A percentile compares a stretch with the other conserved stretches of the same genome.
Conservation (phyloP, 371 early-diverging fungal species). For the Mortierella sp. region DNA sequence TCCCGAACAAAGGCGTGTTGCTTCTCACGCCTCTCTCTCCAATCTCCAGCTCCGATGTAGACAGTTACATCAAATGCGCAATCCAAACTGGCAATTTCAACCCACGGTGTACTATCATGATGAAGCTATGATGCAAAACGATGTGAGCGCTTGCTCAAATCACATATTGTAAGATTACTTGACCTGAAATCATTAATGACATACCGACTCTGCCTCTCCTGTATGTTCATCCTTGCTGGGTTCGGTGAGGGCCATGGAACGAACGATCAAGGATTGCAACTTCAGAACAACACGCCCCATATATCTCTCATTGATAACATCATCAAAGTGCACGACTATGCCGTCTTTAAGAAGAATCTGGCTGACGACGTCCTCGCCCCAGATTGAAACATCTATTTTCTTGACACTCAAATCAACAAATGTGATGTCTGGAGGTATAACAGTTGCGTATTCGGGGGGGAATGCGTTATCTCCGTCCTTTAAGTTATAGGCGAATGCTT, state of each 20-base stretch:
- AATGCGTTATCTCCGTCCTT: conserved; percentile 82
- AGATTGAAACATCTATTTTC: conserved; percentile 73
- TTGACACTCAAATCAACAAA: conserved; percentile 71
- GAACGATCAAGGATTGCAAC: conserved; percentile 69
- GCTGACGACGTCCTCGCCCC: conserved; percentile 71
- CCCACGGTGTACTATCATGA: conserved; percentile 69
- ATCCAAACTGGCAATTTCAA: conserved; percentile 77
- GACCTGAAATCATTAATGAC: neutral
- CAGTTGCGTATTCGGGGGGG: conserved; percentile 62
- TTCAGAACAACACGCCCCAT: conserved; percentile 70
- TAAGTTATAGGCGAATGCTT: conserved; percentile 76
- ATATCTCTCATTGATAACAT: conserved; percentile 74
- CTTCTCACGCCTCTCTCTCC: conserved; percentile 63
- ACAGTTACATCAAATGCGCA: conserved; percentile 73
- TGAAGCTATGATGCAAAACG: conserved; percentile 8
- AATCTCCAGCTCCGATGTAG: conserved; percentile 70
- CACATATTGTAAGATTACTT: neutral
- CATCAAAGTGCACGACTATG: conserved; percentile 72
- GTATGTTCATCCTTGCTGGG: conserved; percentile 21
- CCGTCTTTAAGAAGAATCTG: conserved; percentile 70
- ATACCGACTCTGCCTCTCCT: conserved; percentile 32
- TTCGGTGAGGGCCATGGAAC: conserved; percentile 64
- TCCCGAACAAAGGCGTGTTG: conserved; percentile 75
- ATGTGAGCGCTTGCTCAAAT: neutral
- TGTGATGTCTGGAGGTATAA: conserved; percentile 73